Evolutionary conservation across 192 early-diverging fungal genomes (phyloP).

Genomic region (Rhizophagus clarus): DNA sequence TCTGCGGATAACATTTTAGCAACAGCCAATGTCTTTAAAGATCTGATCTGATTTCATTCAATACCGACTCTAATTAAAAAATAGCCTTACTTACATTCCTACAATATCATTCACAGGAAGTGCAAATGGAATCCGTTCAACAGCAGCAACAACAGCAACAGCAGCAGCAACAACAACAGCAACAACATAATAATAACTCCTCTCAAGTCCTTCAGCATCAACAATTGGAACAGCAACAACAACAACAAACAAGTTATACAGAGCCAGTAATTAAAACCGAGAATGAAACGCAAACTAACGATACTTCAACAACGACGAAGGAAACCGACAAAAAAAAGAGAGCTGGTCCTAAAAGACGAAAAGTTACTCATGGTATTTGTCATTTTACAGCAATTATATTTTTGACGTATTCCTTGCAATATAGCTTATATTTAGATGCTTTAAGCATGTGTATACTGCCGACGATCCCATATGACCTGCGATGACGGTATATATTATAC

Average conservation of each 20-base stretch:
- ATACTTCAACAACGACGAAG: slow-evolving; percentile 30
- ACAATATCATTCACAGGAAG: slow-evolving; percentile 4
- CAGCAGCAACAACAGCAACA: slow-evolving; percentile 5
- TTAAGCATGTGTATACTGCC: slow-evolving; percentile 92
- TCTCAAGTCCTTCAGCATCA: neutral
- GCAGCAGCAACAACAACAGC: neutral
- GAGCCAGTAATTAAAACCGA: neutral
- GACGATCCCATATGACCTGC: slow-evolving; percentile 96
- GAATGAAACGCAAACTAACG: neutral
- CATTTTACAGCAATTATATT: neutral
- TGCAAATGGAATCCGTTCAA: neutral
- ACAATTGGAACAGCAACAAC: neutral
- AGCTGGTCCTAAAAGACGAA: slow-evolving; percentile 59
- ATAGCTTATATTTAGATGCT: neutral
- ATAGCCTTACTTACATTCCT: neutral
- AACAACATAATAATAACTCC: neutral
- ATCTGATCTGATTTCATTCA: neutral
- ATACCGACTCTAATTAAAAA: too few species aligned
- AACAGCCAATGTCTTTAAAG: neutral
- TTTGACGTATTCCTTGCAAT: neutral
- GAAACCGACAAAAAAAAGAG: slow-evolving; percentile 60
- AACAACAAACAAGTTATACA: neutral
- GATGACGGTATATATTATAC: slow-evolving; percentile 62
- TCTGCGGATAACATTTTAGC: too few species aligned
- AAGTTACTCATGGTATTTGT: slow-evolving; percentile 63